Conservation (phyloP, 2,329 filamentous ascomycete genomes). For the Magnaporthiopsis rhizophila region DNA sequence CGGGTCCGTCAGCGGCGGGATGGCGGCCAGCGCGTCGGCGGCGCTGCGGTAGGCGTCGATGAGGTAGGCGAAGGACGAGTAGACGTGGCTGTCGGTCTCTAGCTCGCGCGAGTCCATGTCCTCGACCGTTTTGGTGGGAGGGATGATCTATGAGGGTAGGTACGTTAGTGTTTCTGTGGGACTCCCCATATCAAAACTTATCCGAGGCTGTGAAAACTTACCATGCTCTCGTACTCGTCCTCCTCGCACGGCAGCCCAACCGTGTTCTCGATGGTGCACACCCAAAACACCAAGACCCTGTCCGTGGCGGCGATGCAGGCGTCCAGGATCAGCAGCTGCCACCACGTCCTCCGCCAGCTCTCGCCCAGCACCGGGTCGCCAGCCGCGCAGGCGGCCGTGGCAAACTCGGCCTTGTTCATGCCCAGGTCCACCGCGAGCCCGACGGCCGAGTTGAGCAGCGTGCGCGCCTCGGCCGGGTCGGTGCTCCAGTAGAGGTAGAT, state of each 20-base stretch:
- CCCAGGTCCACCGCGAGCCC: constrained; percentile 51
- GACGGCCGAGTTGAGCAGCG: constrained; percentile 38
- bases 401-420: constrained; percentile 49
- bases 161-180: no score
- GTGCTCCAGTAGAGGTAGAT: constrained; percentile 27
- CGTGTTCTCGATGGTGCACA: constrained; percentile 36
- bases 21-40: constrained; percentile 18
- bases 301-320: constrained; percentile 30
- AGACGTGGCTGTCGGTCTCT: constrained; percentile 44
- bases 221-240: constrained; percentile 37
- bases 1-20: constrained; percentile 13
- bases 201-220: no score
- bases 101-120: constrained; percentile 58
- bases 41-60: constrained; percentile 50
- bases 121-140: constrained; percentile 39
- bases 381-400: constrained; percentile 32
- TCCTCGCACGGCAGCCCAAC: constrained; percentile 60
- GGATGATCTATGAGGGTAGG: constrained; percentile 21
- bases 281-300: constrained; percentile 19
- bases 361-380: constrained; percentile 44
- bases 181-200: no score
- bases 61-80: constrained; percentile 57
- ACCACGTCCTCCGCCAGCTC: constrained; percentile 63
- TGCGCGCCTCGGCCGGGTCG: constrained; percentile 14
- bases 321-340: constrained; percentile 58